Evolutionary conservation across 768 basidiomycete genomes (phyloP).

Genomic region (Rhizopogon vesiculosus): DNA sequence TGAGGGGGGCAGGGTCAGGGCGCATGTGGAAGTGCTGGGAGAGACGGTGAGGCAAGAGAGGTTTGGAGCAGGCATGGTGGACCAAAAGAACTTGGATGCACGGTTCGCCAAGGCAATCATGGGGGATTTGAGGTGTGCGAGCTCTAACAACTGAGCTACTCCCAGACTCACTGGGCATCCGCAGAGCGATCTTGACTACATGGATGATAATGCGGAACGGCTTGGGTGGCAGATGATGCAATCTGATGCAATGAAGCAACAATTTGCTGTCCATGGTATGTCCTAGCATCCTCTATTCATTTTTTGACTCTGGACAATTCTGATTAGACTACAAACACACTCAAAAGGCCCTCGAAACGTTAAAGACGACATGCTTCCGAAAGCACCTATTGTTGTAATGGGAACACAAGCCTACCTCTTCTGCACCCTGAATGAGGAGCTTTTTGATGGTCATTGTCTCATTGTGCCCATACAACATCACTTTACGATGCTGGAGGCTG

Average conservation of each 20-base stretch:
- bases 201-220: conserved; percentile 95
- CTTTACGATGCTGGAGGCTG: conserved; percentile 84
- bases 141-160: not conserved
- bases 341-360: conserved; percentile 82
- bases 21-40: conserved; percentile 59
- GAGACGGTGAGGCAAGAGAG: no score
- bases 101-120: conserved; percentile 79
- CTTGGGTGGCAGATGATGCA: conserved; percentile 94
- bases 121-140: conserved; percentile 71
- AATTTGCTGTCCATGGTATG: conserved; percentile 92
- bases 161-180: not conserved
- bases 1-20: conserved; percentile 39
- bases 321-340: conserved; percentile 86
- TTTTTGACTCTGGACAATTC: conserved; percentile 1
- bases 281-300: not conserved
- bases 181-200: conserved; percentile 87
- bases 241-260: conserved; percentile 91
- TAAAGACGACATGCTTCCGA: conserved; percentile 89
- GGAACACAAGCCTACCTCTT: conserved; percentile 90
- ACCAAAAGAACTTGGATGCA: no score
- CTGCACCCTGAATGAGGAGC: conserved; percentile 81
- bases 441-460: conserved; percentile 88
- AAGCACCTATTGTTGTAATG: conserved; percentile 84
- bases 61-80: no score
- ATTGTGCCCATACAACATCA: conserved; percentile 97